Evolutionary conservation across 75 land plant genomes (phyloP).

Genomic region (Pinus tabuliformis): DNA sequence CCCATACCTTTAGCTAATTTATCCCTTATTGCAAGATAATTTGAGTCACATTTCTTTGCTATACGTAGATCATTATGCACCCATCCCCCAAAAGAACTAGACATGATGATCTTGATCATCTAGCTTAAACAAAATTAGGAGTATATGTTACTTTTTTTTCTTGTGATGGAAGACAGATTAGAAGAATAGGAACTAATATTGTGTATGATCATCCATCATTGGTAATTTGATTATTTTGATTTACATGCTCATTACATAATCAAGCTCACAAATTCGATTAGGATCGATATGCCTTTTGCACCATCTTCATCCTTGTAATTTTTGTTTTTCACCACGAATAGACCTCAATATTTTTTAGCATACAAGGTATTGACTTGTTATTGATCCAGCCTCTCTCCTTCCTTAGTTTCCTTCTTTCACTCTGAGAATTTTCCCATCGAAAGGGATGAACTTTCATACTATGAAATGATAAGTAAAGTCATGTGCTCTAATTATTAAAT

Average conservation of each 20-base stretch:
- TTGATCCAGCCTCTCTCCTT: not conserved
- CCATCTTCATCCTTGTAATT: too few relatives aligned
- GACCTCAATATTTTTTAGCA: too few relatives aligned
- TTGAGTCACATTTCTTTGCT: not conserved
- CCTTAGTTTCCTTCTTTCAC: too few relatives aligned
- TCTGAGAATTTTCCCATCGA: too few relatives aligned
- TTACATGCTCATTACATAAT: not conserved
- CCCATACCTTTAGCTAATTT: conserved; percentile 33
- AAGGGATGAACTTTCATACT: too few relatives aligned
- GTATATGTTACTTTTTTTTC: not conserved
- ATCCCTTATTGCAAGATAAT: conserved; percentile 11
- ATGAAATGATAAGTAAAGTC: too few relatives aligned
- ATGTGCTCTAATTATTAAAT: too few relatives aligned
- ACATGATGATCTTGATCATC: not conserved
- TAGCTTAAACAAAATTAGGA: not conserved
- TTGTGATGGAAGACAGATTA: not conserved
- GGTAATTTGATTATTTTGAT: not conserved
- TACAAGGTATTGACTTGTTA: too few relatives aligned
- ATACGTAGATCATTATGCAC: not conserved
- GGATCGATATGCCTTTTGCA: too few relatives aligned
- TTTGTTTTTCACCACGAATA: too few relatives aligned
- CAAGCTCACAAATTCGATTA: too few relatives aligned
- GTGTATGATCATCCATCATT: not conserved
- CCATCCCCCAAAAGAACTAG: not conserved
- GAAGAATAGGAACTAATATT: not conserved